These are phyloP conservation scores for Leptodermis oblonga DNA, from an alignment of 257 asterid species.

Conservation along the genomic window DNA sequence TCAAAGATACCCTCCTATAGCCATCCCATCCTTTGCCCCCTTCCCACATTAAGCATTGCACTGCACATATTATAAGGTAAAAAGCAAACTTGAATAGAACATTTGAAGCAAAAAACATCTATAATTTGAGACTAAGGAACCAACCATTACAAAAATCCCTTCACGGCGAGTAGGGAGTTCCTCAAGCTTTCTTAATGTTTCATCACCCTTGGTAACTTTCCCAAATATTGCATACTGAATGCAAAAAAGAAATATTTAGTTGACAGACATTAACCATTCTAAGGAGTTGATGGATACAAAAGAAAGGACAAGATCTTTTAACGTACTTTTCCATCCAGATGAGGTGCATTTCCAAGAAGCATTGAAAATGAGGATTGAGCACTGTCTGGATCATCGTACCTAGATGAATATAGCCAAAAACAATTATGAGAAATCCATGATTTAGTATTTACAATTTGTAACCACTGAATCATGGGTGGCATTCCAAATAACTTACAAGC, in stretches of 20 bases:
- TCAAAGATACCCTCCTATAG: slow-evolving; percentile 6
- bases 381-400: slow-evolving; percentile 80
- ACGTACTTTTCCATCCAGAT: slow-evolving; percentile 82
- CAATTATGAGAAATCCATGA: neutral
- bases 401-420: slow-evolving; percentile 23
- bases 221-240: slow-evolving; percentile 94
- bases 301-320: slow-evolving; percentile 12
- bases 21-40: neutral
- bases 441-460: neutral
- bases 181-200: slow-evolving; percentile 84
- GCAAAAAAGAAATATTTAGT: slow-evolving; percentile 18
- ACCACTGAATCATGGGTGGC: neutral
- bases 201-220: slow-evolving; percentile 90
- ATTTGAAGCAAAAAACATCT: slow-evolving; percentile 4
- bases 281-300: slow-evolving; percentile 3
- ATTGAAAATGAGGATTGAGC: slow-evolving; percentile 91
- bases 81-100: neutral
- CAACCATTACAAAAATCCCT: slow-evolving; percentile 97
- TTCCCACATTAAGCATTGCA: slow-evolving; percentile 1
- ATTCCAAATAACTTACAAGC: slow-evolving; percentile 2
- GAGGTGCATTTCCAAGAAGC: slow-evolving; percentile 97
- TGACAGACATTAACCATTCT: neutral
- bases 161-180: slow-evolving; percentile 77
- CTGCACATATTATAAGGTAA: neutral
- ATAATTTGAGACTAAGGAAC: neutral